Evolutionary conservation across 2,329 filamentous ascomycete species (phyloP).

Genomic region (Fusarium scirpi): DNA sequence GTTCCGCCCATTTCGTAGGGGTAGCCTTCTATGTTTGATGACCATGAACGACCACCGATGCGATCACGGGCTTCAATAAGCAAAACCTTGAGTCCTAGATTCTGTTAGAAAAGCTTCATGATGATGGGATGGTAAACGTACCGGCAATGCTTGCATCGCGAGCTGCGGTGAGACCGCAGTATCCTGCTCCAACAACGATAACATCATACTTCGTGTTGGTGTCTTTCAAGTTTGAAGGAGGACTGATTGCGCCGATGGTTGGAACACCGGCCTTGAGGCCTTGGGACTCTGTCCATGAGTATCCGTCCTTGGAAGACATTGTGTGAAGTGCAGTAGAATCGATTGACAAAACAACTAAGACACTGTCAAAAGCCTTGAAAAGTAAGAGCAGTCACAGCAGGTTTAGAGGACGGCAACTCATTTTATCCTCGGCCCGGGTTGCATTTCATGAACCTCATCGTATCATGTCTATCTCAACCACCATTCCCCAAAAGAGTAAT

Average conservation of each 20-base stretch:
- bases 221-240: slow-evolving; percentile 38
- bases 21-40: slow-evolving; percentile 57
- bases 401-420: slow-evolving; percentile 19
- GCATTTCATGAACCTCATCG: background rate
- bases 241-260: slow-evolving; percentile 48
- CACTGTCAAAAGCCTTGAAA: background rate
- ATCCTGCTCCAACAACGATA: slow-evolving; percentile 50
- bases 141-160: slow-evolving; percentile 48
- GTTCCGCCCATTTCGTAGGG: slow-evolving; percentile 63
- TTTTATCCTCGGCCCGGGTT: slow-evolving; percentile 27
- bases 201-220: slow-evolving; percentile 41
- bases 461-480: background rate
- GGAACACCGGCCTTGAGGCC: slow-evolving; percentile 49
- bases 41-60: slow-evolving; percentile 62
- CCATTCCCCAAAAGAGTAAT: slow-evolving; percentile 1
- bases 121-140: background rate
- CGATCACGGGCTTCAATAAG: slow-evolving; percentile 61
- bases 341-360: background rate
- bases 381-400: background rate
- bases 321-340: too few species aligned
- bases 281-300: slow-evolving; percentile 47
- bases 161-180: slow-evolving; percentile 48
- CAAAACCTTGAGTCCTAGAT: slow-evolving; percentile 53
- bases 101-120: background rate
- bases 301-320: slow-evolving; percentile 50